Percentiles rank a stretch among this genome's conserved stretches.
phyloP scores from a whole-genome alignment of 1,284 basidiomycete genomes.

The Pyrrhoderma lamaoense region DNA sequence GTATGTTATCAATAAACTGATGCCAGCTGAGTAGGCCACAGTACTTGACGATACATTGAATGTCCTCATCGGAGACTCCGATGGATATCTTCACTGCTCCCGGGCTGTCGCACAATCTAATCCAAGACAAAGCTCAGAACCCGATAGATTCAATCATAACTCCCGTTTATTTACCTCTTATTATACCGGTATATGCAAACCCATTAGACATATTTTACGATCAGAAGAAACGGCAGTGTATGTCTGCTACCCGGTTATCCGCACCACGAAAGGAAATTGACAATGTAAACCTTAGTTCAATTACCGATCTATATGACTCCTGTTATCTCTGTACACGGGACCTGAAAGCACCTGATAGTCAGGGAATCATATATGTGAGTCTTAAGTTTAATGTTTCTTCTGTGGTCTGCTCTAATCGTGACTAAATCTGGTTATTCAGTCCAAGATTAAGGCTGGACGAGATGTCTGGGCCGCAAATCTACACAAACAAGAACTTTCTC shows the following conservation, averaged over 20 bases:
- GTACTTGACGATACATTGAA: constrained; percentile 5
- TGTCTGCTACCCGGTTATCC: background rate
- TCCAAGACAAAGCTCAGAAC: background rate
- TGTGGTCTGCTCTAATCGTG: background rate
- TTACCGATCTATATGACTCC: background rate
- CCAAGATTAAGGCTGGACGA: background rate
- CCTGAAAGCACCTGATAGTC: constrained; percentile 9
- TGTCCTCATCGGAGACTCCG: constrained; percentile 10
- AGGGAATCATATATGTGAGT: constrained; percentile 6
- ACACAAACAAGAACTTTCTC: constrained; percentile 37
- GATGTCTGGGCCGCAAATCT: constrained; percentile 56
- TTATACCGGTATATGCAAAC: background rate
- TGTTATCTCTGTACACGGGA: constrained; percentile 4
- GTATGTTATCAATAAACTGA: no score
- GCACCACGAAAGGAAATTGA: background rate
- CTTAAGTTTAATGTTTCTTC: no score
- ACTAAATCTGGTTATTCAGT: background rate
- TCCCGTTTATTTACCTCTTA: constrained; percentile 14
- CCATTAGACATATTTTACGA: background rate
- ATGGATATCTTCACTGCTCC: constrained; percentile 5
- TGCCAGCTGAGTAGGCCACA: constrained; percentile 2
- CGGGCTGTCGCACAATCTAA: background rate
- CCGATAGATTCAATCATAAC: constrained; percentile 11
- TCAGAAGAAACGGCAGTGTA: constrained; percentile 9
- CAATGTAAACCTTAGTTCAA: background rate